phyloP scores from a whole-genome alignment of 768 basidiomycete genomes.

The Phanerodontia chrysosporium region DNA sequence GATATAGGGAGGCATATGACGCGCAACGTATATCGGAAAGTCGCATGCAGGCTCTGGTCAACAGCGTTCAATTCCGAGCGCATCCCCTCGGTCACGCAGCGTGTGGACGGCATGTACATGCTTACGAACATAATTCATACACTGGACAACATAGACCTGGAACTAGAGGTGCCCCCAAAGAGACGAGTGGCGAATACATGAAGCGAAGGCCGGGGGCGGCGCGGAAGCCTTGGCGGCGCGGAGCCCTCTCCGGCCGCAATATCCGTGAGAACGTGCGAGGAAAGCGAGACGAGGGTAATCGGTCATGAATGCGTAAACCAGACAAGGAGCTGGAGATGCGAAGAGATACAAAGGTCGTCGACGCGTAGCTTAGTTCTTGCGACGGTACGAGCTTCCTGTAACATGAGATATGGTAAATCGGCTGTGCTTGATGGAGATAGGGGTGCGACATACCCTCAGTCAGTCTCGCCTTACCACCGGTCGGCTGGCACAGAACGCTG shows the following conservation, averaged over 20 bases:
- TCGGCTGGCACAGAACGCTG: constrained; percentile 94
- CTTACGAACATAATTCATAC: constrained; percentile 9
- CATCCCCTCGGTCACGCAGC: neutral
- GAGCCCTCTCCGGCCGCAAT: neutral
- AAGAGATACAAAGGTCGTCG: constrained; percentile 15
- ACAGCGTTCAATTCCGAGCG: constrained; percentile 1
- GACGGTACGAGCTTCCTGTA: constrained; percentile 93
- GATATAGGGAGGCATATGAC: no score
- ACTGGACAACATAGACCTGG: constrained; percentile 9
- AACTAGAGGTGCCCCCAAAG: constrained; percentile 3
- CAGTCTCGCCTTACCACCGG: constrained; percentile 95
- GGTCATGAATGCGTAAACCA: constrained; percentile 12
- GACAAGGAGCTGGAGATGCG: constrained; percentile 14
- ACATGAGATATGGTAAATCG: constrained; percentile 3
- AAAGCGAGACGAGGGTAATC: constrained; percentile 3
- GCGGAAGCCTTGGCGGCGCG: neutral
- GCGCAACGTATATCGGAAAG: neutral
- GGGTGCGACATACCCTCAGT: constrained; percentile 76
- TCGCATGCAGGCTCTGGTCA: neutral
- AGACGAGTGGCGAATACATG: constrained; percentile 4
- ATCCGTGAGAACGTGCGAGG: constrained; percentile 4
- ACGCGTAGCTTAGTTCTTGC: constrained; percentile 64
- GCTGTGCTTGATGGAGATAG: constrained; percentile 7
- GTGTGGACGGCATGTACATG: constrained; percentile 1
- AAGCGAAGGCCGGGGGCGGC: neutral